Evolutionary conservation across 495 filamentous ascomycete species (phyloP).

Genomic region (Cercophora samala): DNA sequence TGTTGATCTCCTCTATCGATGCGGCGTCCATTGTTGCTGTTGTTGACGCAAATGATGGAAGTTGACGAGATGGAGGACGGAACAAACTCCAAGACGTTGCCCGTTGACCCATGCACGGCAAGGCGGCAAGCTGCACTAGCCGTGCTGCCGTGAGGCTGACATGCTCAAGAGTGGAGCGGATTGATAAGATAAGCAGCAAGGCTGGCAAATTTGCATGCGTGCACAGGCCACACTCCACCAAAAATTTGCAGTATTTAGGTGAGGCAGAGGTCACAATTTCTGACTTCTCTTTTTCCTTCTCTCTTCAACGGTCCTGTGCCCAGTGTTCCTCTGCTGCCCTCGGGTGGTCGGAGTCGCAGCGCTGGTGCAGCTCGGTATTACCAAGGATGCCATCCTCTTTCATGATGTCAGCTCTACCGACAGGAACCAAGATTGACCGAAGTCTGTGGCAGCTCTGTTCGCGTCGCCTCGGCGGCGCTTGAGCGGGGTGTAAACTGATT

Average conservation of each 20-base stretch:
- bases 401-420: slow-evolving; percentile 87
- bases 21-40: slow-evolving; percentile 67
- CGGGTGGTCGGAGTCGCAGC: slow-evolving; percentile 65
- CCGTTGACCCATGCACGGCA: too few species aligned
- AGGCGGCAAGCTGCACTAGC: not conserved
- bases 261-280: slow-evolving; percentile 2
- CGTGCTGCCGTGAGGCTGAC: slow-evolving; percentile 6
- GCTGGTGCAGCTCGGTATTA: slow-evolving; percentile 75
- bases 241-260: slow-evolving; percentile 30
- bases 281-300: slow-evolving; percentile 46
- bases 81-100: too few species aligned
- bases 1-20: slow-evolving; percentile 91
- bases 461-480: slow-evolving; percentile 43
- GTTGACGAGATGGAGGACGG: not conserved
- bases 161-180: slow-evolving; percentile 3
- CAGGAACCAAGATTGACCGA: slow-evolving; percentile 82
- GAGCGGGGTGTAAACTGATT: slow-evolving; percentile 50
- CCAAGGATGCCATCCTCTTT: slow-evolving; percentile 68
- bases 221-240: slow-evolving; percentile 24
- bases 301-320: slow-evolving; percentile 74
- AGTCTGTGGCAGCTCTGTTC: slow-evolving; percentile 59
- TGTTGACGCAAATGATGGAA: slow-evolving; percentile 1
- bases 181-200: slow-evolving; percentile 31
- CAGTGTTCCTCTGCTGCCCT: slow-evolving; percentile 61
- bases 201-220: slow-evolving; percentile 4